Percentiles rank a stretch among this genome's conserved stretches.
These are phyloP conservation scores for Auricularia cornea DNA, from an alignment of 768 basidiomycete species.

Conservation along the genomic window DNA sequence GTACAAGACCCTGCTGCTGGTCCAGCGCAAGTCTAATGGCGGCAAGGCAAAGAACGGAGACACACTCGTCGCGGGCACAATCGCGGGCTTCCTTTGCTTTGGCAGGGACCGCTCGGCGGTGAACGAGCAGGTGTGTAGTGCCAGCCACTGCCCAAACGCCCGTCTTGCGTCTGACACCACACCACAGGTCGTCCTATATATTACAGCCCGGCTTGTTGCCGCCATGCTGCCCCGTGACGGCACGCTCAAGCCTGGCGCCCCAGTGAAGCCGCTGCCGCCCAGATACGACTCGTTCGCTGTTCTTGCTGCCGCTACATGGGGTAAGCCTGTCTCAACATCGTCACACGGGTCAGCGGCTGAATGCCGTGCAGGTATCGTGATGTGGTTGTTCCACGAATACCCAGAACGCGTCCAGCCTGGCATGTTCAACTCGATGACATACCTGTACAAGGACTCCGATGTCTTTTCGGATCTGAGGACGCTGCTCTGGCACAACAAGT, in stretches of 20 bases:
- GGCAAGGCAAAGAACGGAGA: constrained; percentile 78
- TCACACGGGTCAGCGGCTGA: background rate
- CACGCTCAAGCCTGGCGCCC: constrained; percentile 10
- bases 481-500: constrained; percentile 87
- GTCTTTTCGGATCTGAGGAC: constrained; percentile 75
- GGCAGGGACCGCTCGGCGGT: constrained; percentile 71
- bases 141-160: background rate
- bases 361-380: constrained; percentile 80
- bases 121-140: constrained; percentile 73
- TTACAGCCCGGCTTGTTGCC: constrained; percentile 84
- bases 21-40: constrained; percentile 73
- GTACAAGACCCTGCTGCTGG: constrained; percentile 78
- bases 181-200: constrained; percentile 92
- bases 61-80: constrained; percentile 84
- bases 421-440: constrained; percentile 94
- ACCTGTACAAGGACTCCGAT: constrained; percentile 91
- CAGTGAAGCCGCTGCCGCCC: background rate
- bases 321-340: constrained; percentile 40
- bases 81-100: constrained; percentile 87
- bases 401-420: constrained; percentile 92
- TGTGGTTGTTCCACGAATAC: constrained; percentile 88
- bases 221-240: constrained; percentile 81
- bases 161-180: background rate
- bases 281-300: constrained; percentile 41
- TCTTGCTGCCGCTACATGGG: constrained; percentile 26